Base-by-base conservation (phyloP, 495 filamentous ascomycete species). In the Xylaria bambusicola region DNA sequence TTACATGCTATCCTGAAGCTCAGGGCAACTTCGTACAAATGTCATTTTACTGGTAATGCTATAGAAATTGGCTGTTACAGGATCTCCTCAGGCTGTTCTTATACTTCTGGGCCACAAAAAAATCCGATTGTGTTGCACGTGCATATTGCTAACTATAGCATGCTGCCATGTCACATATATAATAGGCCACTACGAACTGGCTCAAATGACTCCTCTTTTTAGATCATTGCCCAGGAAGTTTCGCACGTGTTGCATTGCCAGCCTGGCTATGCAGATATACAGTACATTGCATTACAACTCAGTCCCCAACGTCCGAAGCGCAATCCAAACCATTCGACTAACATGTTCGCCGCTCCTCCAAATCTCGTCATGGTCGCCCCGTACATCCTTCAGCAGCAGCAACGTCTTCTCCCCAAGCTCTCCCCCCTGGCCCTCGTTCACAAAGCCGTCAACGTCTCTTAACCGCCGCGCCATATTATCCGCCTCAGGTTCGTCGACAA, bases 281-380 rank as follows among this genome's bases (percentile, higher is more conserved):
- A n/a, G n/a, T n/a, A n/a, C n/a, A n/a, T n/a, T 33, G 29, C 29
- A 10, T 56, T 40, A 69, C 15, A 38, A n/a, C 24, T 27, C 27
- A 23, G 20, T 18, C 2, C n/a, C 36, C 13, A 54, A 49, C 51
- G 40, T 53, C 20, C 62, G 50, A 40, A 59, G 35, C 27, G 33
- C 56, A 46, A 71, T 23, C 50, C 58, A 35, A 8, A 69, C 58
- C 13, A 60, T 48, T n/a, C 50, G 58, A 45, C 63, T 66, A 48
- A 73, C 58, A 1, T 58, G 62, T 4, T 35, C 29, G 8, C 68
- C 66, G 45, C 66, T 36, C 52, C 54, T 29, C 65, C 68, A 69
- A 7, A 64, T 50, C 46, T 86, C 78, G 66, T 90, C 81, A 76
- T 92, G 89, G n/a, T 65, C 72, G 6, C 88, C 89, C 9, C 63